Evolutionary conservation across 306 rosid genomes (phyloP), one percentile per base, ranked within the genome.

Genomic region (Dalbergia oliveri): DNA sequence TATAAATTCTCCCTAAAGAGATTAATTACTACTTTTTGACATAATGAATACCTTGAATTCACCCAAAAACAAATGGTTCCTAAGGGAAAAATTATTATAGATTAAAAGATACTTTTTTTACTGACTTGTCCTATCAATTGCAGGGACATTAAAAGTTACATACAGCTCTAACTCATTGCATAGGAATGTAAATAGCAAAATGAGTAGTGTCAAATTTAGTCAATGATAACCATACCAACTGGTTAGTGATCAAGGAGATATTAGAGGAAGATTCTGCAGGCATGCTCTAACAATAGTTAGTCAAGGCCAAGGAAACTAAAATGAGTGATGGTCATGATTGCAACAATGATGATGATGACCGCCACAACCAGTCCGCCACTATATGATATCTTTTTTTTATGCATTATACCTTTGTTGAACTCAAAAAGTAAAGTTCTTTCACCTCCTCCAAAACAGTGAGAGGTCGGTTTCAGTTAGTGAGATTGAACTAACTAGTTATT

Each of bases 261-360:
- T 79, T 51, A 53, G 62, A 76, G 37, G 67, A 66, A 75, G 69
- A 66, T 75, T 79, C 79, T 62, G 86, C 75, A 82, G 58, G 82
- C 74, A 79, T 75, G 85, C 83, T 82, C 73, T 35, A 16, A 65
- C 39, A 87, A 84, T 75, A 81, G 72, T 59, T 70, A 16, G 72
- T 78, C 68, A 84, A 50, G 66, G 76, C 69, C 43, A 66, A 64
- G 53, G 78, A 81, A 82, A 76, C 86, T 70, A 86, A 77, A 76
- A 86, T 88, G 82, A 79, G 26, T 23, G n/a, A 58, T 76, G 81
- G 71, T 56, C 79, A 75, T 81, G 81, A 86, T 73, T 81, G 63
- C 78, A 39, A 60, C 76, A 73, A 86, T 84, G 82, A 88, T 73
- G 85, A 69, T 56, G 72, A 72, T 37, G 41, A 87, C 86, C 86